phyloP scores from a whole-genome alignment of 202 grass and related monocot species.

The Carex arenaria region DNA sequence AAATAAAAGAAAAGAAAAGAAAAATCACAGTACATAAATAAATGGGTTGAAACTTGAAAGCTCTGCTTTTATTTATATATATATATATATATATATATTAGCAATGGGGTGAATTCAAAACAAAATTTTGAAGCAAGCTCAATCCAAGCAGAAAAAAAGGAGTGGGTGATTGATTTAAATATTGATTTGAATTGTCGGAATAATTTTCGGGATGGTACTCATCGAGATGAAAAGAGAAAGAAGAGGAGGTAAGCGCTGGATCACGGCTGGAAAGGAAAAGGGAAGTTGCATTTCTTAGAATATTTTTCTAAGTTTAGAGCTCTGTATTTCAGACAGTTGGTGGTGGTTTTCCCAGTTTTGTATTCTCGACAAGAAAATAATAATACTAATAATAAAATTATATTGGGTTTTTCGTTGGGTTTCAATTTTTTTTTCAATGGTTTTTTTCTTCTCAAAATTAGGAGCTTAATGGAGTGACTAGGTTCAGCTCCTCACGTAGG shows the following conservation, averaged over 20 bases:
- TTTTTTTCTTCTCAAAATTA: not conserved
- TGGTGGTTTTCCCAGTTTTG: not conserved
- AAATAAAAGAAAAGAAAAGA: not conserved
- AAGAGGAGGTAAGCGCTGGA: conserved; percentile 12
- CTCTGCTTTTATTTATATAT: not conserved
- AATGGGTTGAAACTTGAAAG: not conserved
- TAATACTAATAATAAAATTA: not conserved
- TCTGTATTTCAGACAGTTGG: conserved; percentile 18
- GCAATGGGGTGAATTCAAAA: not conserved
- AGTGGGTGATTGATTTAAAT: not conserved
- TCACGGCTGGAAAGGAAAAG: conserved; percentile 27
- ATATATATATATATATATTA: not conserved
- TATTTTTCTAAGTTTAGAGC: conserved; percentile 27
- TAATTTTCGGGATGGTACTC: not conserved
- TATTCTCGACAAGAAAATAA: not conserved
- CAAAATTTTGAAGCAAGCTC: not conserved
- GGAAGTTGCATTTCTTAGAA: conserved; percentile 18
- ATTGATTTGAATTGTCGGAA: conserved; percentile 11
- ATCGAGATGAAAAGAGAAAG: not conserved
- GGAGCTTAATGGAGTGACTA: conserved; percentile 7
- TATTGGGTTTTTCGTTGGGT: conserved; percentile 2
- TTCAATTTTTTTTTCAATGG: not conserved
- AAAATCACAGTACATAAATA: not conserved
- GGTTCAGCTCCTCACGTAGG: conserved; percentile 27
- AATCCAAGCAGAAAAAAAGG: not conserved